These are phyloP conservation scores for Halenospora varia DNA, from an alignment of 495 filamentous ascomycete genomes.

Conservation along the genomic window DNA sequence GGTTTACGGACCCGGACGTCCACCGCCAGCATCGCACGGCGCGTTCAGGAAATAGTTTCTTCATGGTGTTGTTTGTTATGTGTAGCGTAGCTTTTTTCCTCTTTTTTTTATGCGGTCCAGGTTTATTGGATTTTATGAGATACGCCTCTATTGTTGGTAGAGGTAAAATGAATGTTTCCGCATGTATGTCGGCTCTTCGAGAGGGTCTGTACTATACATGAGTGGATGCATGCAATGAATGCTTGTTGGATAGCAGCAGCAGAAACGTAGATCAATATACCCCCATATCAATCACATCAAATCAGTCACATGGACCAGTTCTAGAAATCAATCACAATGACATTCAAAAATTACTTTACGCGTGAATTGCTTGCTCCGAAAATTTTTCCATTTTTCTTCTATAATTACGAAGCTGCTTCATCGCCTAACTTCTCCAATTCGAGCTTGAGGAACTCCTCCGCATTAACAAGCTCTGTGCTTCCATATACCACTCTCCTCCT, in stretches of 20 bases:
- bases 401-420: neutral
- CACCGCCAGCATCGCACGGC: no score
- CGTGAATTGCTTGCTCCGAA: neutral
- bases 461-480: constrained; percentile 90
- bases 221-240: no score
- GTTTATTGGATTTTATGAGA: neutral
- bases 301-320: neutral
- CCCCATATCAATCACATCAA: neutral
- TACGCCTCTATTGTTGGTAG: neutral
- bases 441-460: constrained; percentile 76
- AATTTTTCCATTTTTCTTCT: neutral
- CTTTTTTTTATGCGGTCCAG: neutral
- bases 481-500: constrained; percentile 87
- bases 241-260: neutral
- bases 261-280: neutral
- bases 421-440: constrained; percentile 75
- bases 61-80: neutral
- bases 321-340: no score
- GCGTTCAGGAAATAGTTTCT: neutral
- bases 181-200: neutral
- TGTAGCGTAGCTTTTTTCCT: neutral
- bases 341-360: neutral
- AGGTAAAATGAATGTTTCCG: neutral
- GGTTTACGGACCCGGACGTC: no score
- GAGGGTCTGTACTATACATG: neutral